Evolutionary conservation across 75 land plant genomes (phyloP), one percentile per base, ranked within the genome.

Genomic region (Pinus taeda): DNA sequence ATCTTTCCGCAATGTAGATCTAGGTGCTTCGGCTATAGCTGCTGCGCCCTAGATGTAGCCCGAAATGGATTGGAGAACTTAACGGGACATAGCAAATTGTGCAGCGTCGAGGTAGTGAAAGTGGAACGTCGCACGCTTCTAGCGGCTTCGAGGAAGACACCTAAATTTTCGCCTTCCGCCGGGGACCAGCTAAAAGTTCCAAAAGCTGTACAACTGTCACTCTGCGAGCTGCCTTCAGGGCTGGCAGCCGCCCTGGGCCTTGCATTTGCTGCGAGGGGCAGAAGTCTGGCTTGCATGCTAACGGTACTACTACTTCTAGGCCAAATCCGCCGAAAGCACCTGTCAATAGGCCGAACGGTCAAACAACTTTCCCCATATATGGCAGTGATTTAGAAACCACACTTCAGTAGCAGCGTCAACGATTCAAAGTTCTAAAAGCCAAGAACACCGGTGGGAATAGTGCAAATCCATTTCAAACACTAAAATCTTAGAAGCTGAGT

Each of bases 131-230:
- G 55, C 55, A 49, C 55, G 55, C 55, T 49, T 49, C 55, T 49
- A 20, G n/a, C 17, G 69, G 69, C 3, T 30, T 18, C 18, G 39
- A 13, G 9, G 36, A 21, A 20, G 72, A 69, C 20, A 49, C 53
- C 72, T 18, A 39, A 55, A 9, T 42, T 45, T 39, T 69, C 55
- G 55, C 9, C 72, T 42, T 1, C n/a, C 42, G 24, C 55, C 20
- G 72, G 72, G 72, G 72, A 69, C 49, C 11, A 11, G 49, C 72
- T 13, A 69, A 69, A 20, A 42, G 53, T 69, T 42, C 72, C 55
- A 20, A 21, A 11, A 69, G 18, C 55, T 49, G 55, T 22, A 1
- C 22, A n/a, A 69, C 55, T 49, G 49, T 18, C 55, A 49, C 55
- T 9, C 55, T 49, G 55, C 55, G 9, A 49, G 55, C 55, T 49